These are phyloP conservation scores for Pyronema domesticum DNA, from an alignment of 495 filamentous ascomycete genomes.

Conservation along the genomic window DNA sequence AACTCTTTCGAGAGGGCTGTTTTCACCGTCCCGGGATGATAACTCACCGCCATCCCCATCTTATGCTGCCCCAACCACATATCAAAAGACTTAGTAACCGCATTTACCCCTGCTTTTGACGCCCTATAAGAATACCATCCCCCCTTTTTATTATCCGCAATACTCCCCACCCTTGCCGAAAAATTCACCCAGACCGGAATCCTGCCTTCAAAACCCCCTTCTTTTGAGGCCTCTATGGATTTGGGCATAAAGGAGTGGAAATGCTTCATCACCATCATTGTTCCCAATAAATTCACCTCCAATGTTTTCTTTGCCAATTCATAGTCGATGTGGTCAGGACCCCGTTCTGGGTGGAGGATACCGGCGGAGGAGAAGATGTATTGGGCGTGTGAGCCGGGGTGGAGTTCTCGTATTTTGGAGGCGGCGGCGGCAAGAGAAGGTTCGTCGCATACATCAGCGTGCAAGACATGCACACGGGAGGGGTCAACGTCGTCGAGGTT, in stretches of 20 bases:
- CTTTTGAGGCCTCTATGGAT: background rate
- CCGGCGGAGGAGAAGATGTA: constrained; percentile 56
- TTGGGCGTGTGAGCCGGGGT: constrained; percentile 43
- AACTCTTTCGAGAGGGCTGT: constrained; percentile 56
- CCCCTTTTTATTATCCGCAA: constrained; percentile 48
- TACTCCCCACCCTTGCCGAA: constrained; percentile 60
- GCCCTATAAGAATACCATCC: constrained; percentile 66
- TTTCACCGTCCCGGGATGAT: constrained; percentile 72
- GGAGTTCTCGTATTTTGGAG: constrained; percentile 26
- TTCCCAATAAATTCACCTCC: constrained; percentile 52
- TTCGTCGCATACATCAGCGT: constrained; percentile 29
- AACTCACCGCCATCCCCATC: constrained; percentile 45
- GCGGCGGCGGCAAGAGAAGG: constrained; percentile 31
- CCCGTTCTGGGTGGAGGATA: constrained; percentile 57
- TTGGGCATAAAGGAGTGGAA: constrained; percentile 47
- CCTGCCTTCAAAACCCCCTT: constrained; percentile 4
- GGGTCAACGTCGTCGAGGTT: constrained; percentile 36
- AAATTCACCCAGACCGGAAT: constrained; percentile 50
- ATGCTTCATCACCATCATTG: constrained; percentile 57
- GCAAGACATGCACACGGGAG: constrained; percentile 27
- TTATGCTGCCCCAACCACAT: constrained; percentile 38
- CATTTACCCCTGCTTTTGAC: constrained; percentile 54
- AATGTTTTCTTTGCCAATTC: constrained; percentile 42
- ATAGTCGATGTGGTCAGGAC: constrained; percentile 42
- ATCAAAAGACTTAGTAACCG: constrained; percentile 54